Evolutionary conservation across 2,329 filamentous ascomycete genomes (phyloP), one percentile per base, ranked within the genome.

Genomic region (Verticillium albo-atrum): DNA sequence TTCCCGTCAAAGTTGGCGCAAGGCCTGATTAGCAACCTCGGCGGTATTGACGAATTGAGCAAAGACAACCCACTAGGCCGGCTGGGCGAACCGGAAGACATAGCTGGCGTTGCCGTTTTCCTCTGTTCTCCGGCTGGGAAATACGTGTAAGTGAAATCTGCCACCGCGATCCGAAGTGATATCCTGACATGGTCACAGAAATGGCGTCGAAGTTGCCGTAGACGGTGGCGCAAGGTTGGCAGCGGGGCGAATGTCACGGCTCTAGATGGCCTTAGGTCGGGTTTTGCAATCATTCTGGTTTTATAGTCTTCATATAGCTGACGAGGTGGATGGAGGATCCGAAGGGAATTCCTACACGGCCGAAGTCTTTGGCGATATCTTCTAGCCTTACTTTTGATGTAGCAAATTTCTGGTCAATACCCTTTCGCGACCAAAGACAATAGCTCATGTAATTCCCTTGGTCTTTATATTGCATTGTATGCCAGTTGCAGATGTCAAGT

Each of bases 1-100:
- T 90, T 88, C 72, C 85, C 86, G 2, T 85, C 81, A 3, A 89
- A 89, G 73, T 84, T 90, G 80, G 85, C 88, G 1, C 81, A 78
- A 58, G 87, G 83, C 0, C 68, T 91, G 51, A 88, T 91, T 71
- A 81, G 83, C 60, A 71, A 81, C 64, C 75, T 79, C 54, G 88
- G 88, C 14, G 88, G 88, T 2, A 73, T 74, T 50, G 76, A 82
- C 20, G 73, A 73, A 57, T 63, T 87, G 47, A 80, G 75, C 26
- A 77, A 78, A 55, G 74, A 74, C 50, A 84, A 78, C 58, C 84
- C 84, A 9, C 80, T 85, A 63, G 77, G 78, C 50, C 72, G 84
- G 54, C 67, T 87, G 7, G 85, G 85, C 1, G 70, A 75, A 58
- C 77, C 84, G 0, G 84, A 87, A 65, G 85, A 88, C 69, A 81